Conservation (phyloP, 1,284 basidiomycete genomes). For the Vanrija sp. region DNA sequence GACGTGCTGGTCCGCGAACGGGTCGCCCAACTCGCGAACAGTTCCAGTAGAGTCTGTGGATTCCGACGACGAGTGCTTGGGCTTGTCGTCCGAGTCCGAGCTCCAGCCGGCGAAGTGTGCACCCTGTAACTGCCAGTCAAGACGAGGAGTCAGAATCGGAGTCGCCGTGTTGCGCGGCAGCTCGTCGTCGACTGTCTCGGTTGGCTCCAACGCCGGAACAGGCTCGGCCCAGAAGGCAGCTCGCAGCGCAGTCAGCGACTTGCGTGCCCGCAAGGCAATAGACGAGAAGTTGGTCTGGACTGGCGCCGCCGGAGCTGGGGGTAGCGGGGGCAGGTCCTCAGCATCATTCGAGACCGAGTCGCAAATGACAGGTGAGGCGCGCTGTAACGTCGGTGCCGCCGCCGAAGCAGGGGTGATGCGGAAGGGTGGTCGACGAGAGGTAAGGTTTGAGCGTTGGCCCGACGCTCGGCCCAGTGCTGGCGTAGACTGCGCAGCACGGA, state of each 20-base stretch:
- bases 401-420: conserved; percentile 24
- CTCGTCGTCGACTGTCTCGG: neutral
- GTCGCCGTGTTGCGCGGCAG: conserved; percentile 5
- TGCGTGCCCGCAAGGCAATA: conserved; percentile 27
- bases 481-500: conserved; percentile 7
- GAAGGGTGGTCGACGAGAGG: conserved; percentile 14
- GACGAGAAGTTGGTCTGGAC: conserved; percentile 11
- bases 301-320: conserved; percentile 11
- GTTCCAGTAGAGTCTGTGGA: conserved; percentile 9
- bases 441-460: neutral
- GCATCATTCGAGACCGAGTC: conserved; percentile 41
- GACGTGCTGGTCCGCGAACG: conserved; percentile 7
- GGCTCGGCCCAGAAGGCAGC: conserved; percentile 19
- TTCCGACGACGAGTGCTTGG: conserved; percentile 1
- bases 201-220: neutral
- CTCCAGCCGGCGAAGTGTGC: conserved; percentile 41
- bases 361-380: conserved; percentile 36
- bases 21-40: conserved; percentile 11
- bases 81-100: conserved; percentile 5
- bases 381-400: conserved; percentile 33
- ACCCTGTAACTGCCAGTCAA: conserved; percentile 38
- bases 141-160: conserved; percentile 29
- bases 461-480: conserved; percentile 3
- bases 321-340: conserved; percentile 43
- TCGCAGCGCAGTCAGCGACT: conserved; percentile 36